A percentile compares a stretch with the other conserved stretches of the same genome.
Evolutionary conservation across 805 yeast species (phyloP).

Genomic region (Kodamaea kakaduensis): DNA sequence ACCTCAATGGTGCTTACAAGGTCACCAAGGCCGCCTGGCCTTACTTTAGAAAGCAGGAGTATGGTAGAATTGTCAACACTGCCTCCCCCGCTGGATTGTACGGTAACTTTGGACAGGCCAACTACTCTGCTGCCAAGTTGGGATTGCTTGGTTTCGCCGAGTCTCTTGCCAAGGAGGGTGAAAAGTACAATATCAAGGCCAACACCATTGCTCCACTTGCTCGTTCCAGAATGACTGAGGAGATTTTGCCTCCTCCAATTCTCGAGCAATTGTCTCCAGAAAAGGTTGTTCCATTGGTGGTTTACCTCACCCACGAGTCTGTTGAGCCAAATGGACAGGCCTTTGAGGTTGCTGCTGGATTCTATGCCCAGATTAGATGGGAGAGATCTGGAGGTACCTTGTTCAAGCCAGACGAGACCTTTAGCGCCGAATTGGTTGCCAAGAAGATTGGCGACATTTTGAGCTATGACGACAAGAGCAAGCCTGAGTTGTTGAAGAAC

Average conservation of each 20-base stretch:
- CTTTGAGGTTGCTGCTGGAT: conserved; percentile 93
- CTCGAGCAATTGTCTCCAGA: conserved; percentile 80
- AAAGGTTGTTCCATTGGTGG: conserved; percentile 87
- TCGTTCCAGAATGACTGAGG: conserved; percentile 93
- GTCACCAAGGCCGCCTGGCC: conserved; percentile 93
- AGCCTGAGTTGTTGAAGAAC: conserved; percentile 44
- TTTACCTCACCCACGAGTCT: conserved; percentile 68
- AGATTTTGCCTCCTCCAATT: conserved; percentile 78
- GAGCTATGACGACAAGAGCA: conserved; percentile 56
- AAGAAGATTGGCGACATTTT: conserved; percentile 59
- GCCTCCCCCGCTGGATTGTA: conserved; percentile 95
- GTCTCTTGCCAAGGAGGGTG: conserved; percentile 93
- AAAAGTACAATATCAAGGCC: conserved; percentile 72
- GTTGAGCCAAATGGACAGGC: conserved; percentile 64
- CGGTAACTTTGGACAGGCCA: conserved; percentile 96
- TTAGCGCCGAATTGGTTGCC: conserved; percentile 83
- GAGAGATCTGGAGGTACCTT: conserved; percentile 84
- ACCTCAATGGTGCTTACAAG: conserved; percentile 83
- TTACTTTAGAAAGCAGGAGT: conserved; percentile 74
- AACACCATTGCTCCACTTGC: conserved; percentile 94
- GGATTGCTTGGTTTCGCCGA: conserved; percentile 90
- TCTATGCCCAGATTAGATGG: conserved; percentile 90
- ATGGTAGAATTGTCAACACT: conserved; percentile 89
- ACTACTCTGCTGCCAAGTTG: conserved; percentile 89
- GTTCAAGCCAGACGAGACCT: conserved; percentile 70